phyloP scores from a whole-genome alignment of 768 basidiomycete species.

The Leucogyrophana mollusca region DNA sequence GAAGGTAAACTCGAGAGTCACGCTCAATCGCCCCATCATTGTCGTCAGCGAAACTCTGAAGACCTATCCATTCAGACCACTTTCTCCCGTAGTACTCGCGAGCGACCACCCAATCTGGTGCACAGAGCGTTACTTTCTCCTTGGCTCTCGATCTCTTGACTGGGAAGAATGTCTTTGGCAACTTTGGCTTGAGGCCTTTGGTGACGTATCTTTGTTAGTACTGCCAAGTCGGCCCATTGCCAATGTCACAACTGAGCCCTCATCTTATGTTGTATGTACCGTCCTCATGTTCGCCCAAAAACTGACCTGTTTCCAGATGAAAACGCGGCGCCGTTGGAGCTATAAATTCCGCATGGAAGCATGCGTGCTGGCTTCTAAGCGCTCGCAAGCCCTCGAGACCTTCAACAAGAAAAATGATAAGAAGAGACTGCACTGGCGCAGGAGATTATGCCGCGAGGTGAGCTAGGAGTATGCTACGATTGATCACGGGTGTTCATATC shows the following conservation, averaged over 20 bases:
- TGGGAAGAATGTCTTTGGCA: constrained; percentile 73
- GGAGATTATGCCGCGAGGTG: constrained; percentile 54
- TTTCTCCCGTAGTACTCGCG: constrained; percentile 45
- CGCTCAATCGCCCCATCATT: constrained; percentile 21
- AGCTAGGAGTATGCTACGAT: no score
- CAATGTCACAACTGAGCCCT: constrained; percentile 9
- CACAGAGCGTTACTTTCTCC: constrained; percentile 51
- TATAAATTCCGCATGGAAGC: constrained; percentile 50
- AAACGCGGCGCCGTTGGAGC: constrained; percentile 43
- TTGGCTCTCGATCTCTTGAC: constrained; percentile 44
- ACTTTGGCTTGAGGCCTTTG: constrained; percentile 54
- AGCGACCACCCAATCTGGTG: constrained; percentile 58
- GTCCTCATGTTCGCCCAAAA: constrained; percentile 2
- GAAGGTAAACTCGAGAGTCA: constrained; percentile 8
- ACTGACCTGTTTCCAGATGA: constrained; percentile 27
- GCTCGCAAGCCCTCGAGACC: constrained; percentile 31
- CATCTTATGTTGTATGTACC: constrained; percentile 14
- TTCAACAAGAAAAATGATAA: constrained; percentile 35
- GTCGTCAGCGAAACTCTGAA: constrained; percentile 28
- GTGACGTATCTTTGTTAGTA: constrained; percentile 28
- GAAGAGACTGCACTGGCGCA: constrained; percentile 52
- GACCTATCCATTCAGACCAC: constrained; percentile 36
- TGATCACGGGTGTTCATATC: no score
- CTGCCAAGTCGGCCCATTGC: constrained; percentile 12
- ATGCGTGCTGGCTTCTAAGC: constrained; percentile 48